A percentile compares a stretch with the other conserved stretches of the same genome.
Conservation (phyloP, 2,329 filamentous ascomycete species). For the Sarocladium strictum region DNA sequence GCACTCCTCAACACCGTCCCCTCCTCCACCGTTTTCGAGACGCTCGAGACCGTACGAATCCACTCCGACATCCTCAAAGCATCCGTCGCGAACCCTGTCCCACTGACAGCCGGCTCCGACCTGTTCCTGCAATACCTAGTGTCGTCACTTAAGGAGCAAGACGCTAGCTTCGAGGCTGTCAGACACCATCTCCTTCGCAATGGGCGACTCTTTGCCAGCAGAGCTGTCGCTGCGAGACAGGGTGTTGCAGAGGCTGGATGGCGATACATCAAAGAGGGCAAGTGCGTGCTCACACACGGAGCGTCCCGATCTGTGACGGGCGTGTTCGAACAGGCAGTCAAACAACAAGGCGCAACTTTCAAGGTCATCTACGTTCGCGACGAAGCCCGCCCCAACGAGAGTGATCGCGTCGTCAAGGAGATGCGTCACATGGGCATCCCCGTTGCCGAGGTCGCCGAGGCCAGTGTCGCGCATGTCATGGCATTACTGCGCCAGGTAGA, state of each 20-base stretch:
- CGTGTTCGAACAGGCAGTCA: conserved; percentile 63
- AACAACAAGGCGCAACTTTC: conserved; percentile 69
- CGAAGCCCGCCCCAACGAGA: conserved; percentile 51
- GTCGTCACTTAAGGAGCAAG: conserved; percentile 57
- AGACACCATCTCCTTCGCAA: conserved; percentile 80
- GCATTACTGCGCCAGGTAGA: conserved; percentile 50
- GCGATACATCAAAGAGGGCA: conserved; percentile 71
- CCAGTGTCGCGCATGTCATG: conserved; percentile 75
- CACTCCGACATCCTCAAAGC: conserved; percentile 73
- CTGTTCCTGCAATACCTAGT: conserved; percentile 94
- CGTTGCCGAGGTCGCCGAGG: conserved; percentile 56
- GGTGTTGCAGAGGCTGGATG: conserved; percentile 76
- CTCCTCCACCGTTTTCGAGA: conserved; percentile 87
- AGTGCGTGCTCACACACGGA: conserved; percentile 83
- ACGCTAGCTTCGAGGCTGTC: conserved; percentile 65
- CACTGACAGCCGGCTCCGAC: conserved; percentile 87
- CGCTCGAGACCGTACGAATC: conserved; percentile 74
- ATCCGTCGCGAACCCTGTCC: conserved; percentile 80
- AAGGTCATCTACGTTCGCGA: conserved; percentile 74
- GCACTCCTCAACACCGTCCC: conserved; percentile 73
- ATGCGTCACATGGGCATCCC: conserved; percentile 70
- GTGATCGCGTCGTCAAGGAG: conserved; percentile 62
- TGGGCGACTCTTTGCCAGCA: conserved; percentile 76
- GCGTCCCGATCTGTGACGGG: conserved; percentile 79
- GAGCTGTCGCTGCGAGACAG: conserved; percentile 78